Conservation (phyloP, 2,329 filamentous ascomycete species). For the Graphilbum fragrans region DNA sequence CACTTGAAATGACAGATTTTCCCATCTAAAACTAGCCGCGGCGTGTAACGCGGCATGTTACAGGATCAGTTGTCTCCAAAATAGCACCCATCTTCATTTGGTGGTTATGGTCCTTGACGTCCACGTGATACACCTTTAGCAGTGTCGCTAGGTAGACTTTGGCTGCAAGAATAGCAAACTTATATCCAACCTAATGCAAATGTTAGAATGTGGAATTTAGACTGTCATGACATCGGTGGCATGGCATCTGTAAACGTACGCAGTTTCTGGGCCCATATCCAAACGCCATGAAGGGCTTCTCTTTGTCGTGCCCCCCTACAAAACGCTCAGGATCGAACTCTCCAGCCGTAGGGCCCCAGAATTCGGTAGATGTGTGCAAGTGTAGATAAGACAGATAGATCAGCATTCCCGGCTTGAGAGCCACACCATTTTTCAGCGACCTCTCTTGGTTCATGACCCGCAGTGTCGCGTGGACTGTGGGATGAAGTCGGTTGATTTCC, state of each 20-base stretch:
- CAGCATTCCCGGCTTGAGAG: neutral
- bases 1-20: too few relatives aligned
- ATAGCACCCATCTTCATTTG: neutral
- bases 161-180: neutral
- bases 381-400: neutral
- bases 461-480: neutral
- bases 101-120: neutral
- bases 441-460: neutral
- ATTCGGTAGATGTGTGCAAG: neutral
- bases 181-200: neutral
- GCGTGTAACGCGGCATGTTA: neutral
- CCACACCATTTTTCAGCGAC: neutral
- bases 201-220: neutral
- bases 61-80: neutral
- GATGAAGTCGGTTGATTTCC: neutral
- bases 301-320: neutral
- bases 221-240: too few relatives aligned
- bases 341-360: neutral
- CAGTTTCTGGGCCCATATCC: neutral
- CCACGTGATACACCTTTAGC: neutral
- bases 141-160: neutral
- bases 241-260: neutral
- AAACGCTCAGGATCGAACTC: neutral
- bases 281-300: neutral
- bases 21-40: too few relatives aligned